Evolutionary conservation across 2,329 filamentous ascomycete species (phyloP).

Genomic region (Colletotrichum sp.): DNA sequence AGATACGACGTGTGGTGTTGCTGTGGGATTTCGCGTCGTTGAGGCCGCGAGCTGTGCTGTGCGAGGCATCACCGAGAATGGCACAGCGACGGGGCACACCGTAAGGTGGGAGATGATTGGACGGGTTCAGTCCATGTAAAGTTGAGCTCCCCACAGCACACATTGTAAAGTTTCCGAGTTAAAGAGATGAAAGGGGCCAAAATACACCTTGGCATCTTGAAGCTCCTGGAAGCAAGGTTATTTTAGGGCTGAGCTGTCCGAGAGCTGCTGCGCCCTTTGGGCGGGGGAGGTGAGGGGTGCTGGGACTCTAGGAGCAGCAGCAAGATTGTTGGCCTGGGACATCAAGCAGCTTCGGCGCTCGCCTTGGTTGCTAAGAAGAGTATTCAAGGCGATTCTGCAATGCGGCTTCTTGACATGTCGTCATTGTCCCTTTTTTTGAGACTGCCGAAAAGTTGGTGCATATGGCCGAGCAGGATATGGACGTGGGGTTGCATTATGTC

Average conservation of each 20-base stretch:
- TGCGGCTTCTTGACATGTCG: background rate
- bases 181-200: background rate
- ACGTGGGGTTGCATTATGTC: background rate
- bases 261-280: constrained; percentile 2
- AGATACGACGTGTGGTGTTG: background rate
- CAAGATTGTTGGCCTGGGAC: background rate
- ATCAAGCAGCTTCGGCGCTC: background rate
- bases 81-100: background rate
- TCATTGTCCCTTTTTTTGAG: background rate
- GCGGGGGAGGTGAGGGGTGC: background rate
- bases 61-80: background rate
- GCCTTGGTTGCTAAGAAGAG: background rate
- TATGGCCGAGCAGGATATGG: background rate
- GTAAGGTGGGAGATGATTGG: background rate
- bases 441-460: background rate
- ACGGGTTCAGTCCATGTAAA: background rate
- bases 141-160: background rate
- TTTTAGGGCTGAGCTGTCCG: constrained; percentile 16
- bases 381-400: background rate
- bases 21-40: background rate
- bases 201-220: background rate
- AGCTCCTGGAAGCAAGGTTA: constrained; percentile 3
- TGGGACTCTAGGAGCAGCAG: background rate
- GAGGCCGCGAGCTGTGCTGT: background rate
- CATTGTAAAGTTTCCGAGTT: background rate